phyloP scores from a whole-genome alignment of 2,329 filamentous ascomycete species.

The Mycocentrospora acerina region DNA sequence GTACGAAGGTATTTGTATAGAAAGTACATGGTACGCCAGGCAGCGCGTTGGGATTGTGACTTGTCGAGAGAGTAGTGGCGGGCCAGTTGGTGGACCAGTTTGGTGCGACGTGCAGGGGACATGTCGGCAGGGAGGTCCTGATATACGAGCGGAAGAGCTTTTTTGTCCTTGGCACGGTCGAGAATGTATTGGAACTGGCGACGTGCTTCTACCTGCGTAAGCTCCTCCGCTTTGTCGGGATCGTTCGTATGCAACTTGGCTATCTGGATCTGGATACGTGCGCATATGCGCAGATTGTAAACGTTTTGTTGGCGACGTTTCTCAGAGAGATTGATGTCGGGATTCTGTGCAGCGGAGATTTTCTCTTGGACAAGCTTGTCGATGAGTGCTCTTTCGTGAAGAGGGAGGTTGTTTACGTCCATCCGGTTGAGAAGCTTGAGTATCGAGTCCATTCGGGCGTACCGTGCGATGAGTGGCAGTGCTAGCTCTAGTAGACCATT shows the following conservation, averaged over 20 bases:
- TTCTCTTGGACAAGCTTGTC: slow-evolving; percentile 1
- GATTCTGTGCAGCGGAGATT: slow-evolving; percentile 1
- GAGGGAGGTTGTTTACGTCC: slow-evolving; percentile 4
- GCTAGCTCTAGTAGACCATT: slow-evolving; percentile 15
- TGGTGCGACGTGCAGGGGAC: slow-evolving; percentile 12
- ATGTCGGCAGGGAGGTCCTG: slow-evolving; percentile 15
- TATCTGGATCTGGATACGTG: slow-evolving; percentile 2
- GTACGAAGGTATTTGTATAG: slow-evolving; percentile 29
- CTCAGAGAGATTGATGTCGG: neutral
- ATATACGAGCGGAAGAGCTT: slow-evolving; percentile 27
- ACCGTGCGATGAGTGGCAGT: slow-evolving; percentile 10
- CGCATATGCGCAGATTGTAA: slow-evolving; percentile 1
- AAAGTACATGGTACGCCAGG: slow-evolving; percentile 29
- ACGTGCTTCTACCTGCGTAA: slow-evolving; percentile 8
- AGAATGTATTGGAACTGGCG: slow-evolving; percentile 33
- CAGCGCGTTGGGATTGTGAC: slow-evolving; percentile 18
- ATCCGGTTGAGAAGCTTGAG: slow-evolving; percentile 14
- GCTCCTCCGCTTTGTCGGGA: neutral
- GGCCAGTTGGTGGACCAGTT: slow-evolving; percentile 36
- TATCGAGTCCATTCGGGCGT: slow-evolving; percentile 9
- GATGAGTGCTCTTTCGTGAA: slow-evolving; percentile 11
- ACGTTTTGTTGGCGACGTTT: slow-evolving; percentile 6
- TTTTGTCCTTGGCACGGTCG: slow-evolving; percentile 17
- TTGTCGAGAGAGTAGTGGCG: slow-evolving; percentile 33
- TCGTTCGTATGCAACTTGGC: no score